Percentiles rank a stretch among this genome's conserved stretches.
Evolutionary conservation across 352 stramenopile species (phyloP).

Genomic region (Peronospora destructor): DNA sequence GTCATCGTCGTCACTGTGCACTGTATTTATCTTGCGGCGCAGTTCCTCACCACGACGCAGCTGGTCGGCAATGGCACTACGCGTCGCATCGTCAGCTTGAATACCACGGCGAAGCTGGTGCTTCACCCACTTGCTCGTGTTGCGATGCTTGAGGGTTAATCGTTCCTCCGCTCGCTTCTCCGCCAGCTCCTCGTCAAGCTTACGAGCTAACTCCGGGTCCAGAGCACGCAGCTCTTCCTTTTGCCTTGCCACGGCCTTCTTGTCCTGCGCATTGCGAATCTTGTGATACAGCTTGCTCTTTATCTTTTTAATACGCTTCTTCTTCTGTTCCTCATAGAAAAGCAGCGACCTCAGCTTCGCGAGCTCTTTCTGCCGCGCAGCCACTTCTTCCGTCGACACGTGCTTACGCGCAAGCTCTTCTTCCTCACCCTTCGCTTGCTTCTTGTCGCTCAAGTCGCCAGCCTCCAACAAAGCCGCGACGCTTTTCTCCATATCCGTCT

Average conservation of each 20-base stretch:
- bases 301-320: conserved; percentile 98
- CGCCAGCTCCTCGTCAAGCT: conserved; percentile 76
- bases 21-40: conserved; percentile 86
- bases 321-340: conserved; percentile 99
- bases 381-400: conserved; percentile 72
- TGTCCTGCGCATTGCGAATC: conserved; percentile 93
- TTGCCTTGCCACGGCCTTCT: conserved; percentile 84
- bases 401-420: conserved; percentile 68
- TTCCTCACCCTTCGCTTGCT: conserved; percentile 56
- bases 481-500: conserved; percentile 86
- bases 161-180: conserved; percentile 93
- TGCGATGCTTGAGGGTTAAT: conserved; percentile 97
- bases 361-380: conserved; percentile 87
- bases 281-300: conserved; percentile 99
- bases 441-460: conserved; percentile 52
- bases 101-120: conserved; percentile 90
- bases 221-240: conserved; percentile 66
- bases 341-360: conserved; percentile 94
- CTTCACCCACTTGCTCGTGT: conserved; percentile 97
- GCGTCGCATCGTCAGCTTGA: conserved; percentile 88
- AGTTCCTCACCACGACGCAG: conserved; percentile 89
- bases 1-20: conserved; percentile 60
- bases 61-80: conserved; percentile 84
- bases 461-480: conserved; percentile 61
- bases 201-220: conserved; percentile 63